Evolutionary conservation across 2,329 filamentous ascomycete species (phyloP).

Genomic region (Juglanconis sp.): DNA sequence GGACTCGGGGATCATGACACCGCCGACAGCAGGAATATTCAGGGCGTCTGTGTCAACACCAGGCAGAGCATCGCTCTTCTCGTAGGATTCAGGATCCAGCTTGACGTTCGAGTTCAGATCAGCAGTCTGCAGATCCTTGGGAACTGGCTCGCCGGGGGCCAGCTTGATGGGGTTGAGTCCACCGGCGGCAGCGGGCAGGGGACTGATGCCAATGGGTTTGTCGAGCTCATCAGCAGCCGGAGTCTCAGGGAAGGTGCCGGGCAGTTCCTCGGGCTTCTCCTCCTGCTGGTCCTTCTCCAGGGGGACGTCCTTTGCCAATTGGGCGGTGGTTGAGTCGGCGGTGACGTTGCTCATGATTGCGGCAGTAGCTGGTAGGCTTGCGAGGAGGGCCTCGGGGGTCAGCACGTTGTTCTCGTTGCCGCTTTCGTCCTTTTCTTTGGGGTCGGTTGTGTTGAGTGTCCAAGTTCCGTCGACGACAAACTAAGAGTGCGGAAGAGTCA

Average conservation of each 20-base stretch:
- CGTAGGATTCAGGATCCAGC: slow-evolving; percentile 81
- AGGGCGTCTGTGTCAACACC: slow-evolving; percentile 38
- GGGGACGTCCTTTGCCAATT: slow-evolving; percentile 61
- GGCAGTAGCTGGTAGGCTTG: slow-evolving; percentile 42
- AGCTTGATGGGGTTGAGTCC: slow-evolving; percentile 78
- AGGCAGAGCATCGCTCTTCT: slow-evolving; percentile 67
- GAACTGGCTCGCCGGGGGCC: slow-evolving; percentile 76
- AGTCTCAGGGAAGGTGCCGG: slow-evolving; percentile 71
- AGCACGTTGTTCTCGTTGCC: slow-evolving; percentile 95
- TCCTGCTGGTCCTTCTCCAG: slow-evolving; percentile 44
- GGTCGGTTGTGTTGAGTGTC: slow-evolving; percentile 76
- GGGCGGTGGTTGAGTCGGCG: slow-evolving; percentile 68
- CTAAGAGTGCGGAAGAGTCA: slow-evolving; percentile 44
- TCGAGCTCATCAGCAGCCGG: slow-evolving; percentile 49
- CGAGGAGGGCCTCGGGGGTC: slow-evolving; percentile 65
- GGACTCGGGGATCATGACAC: slow-evolving; percentile 75
- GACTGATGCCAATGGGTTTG: slow-evolving; percentile 56
- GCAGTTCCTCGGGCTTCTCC: slow-evolving; percentile 37
- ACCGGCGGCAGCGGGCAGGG: slow-evolving; percentile 59
- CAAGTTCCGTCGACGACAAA: slow-evolving; percentile 94
- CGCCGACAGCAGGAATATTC: slow-evolving; percentile 53
- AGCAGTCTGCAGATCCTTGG: slow-evolving; percentile 64
- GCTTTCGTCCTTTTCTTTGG: slow-evolving; percentile 76
- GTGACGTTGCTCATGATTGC: slow-evolving; percentile 61
- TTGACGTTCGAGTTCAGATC: slow-evolving; percentile 69